phyloP scores from a whole-genome alignment of 257 asterid species.

The Galeopsis tetrahit region DNA sequence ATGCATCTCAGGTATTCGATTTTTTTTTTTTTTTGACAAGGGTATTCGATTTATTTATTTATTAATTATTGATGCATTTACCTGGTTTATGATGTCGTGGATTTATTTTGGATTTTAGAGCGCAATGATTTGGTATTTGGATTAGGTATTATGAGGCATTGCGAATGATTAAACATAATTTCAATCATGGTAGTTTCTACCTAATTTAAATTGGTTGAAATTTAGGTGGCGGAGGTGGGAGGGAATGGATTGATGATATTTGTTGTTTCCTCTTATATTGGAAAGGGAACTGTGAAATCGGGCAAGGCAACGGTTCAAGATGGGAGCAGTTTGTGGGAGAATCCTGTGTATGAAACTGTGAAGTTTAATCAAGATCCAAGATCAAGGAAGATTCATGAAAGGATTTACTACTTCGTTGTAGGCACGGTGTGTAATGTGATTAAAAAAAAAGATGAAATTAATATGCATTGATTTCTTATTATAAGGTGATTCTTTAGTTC shows the following conservation, averaged over 20 bases:
- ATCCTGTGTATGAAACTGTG: constrained; percentile 70
- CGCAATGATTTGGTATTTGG: not conserved
- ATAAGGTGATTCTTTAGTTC: constrained; percentile 22
- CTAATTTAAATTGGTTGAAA: not conserved
- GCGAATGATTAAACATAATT: not conserved
- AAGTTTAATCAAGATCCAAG: constrained; percentile 70
- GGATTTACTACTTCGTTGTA: constrained; percentile 69
- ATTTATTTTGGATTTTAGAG: not conserved
- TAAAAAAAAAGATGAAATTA: constrained; percentile 11
- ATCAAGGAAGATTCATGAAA: constrained; percentile 31
- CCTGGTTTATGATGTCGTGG: not conserved
- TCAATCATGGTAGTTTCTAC: not conserved
- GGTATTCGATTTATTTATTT: constrained; percentile 42
- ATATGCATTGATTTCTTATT: constrained; percentile 27
- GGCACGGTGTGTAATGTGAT: constrained; percentile 56
- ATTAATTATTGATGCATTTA: not conserved
- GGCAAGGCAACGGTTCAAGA: too few species aligned
- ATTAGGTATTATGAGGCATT: not conserved
- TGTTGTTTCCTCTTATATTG: too few species aligned
- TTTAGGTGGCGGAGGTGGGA: constrained; percentile 57
- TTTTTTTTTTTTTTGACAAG: too few species aligned
- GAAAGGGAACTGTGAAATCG: too few species aligned
- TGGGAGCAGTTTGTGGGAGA: too few species aligned
- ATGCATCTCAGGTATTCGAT: constrained; percentile 79
- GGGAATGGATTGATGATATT: too few species aligned